Evolutionary conservation across 1,284 basidiomycete genomes (phyloP).

Genomic region (Takashimella tepidaria): DNA sequence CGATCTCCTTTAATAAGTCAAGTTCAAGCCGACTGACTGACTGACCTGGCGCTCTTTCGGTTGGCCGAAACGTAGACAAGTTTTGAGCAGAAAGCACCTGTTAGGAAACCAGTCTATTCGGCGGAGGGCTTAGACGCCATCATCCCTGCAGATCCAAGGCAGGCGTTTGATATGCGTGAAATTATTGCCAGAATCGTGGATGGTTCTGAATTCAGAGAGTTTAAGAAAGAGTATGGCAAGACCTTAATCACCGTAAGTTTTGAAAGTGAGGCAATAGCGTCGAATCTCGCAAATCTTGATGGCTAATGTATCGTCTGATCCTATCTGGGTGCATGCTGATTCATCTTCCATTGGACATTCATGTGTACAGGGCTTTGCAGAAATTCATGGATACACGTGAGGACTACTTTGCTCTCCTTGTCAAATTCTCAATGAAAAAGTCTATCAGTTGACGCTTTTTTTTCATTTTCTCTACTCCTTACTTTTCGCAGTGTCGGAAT

Average conservation of each 20-base stretch:
- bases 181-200: conserved; percentile 88
- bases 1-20: too few relatives aligned
- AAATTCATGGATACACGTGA: conserved; percentile 70
- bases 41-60: too few relatives aligned
- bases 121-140: conserved; percentile 80
- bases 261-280: conserved; percentile 1
- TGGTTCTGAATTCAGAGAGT: conserved; percentile 86
- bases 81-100: not conserved
- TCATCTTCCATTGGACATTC: too few relatives aligned
- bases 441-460: not conserved
- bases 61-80: too few relatives aligned
- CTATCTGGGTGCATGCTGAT: too few relatives aligned
- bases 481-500: conserved; percentile 80
- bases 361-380: conserved; percentile 80
- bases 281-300: too few relatives aligned
- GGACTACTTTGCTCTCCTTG: conserved; percentile 9
- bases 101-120: conserved; percentile 64
- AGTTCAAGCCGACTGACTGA: too few relatives aligned
- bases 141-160: conserved; percentile 79
- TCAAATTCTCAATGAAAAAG: too few relatives aligned
- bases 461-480: too few relatives aligned
- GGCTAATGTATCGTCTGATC: too few relatives aligned
- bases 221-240: conserved; percentile 89
- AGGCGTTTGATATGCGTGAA: conserved; percentile 88
- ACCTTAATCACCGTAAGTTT: conserved; percentile 76